These are phyloP conservation scores for Termitomyces sp. DNA, from an alignment of 768 basidiomycete species.

Conservation along the genomic window DNA sequence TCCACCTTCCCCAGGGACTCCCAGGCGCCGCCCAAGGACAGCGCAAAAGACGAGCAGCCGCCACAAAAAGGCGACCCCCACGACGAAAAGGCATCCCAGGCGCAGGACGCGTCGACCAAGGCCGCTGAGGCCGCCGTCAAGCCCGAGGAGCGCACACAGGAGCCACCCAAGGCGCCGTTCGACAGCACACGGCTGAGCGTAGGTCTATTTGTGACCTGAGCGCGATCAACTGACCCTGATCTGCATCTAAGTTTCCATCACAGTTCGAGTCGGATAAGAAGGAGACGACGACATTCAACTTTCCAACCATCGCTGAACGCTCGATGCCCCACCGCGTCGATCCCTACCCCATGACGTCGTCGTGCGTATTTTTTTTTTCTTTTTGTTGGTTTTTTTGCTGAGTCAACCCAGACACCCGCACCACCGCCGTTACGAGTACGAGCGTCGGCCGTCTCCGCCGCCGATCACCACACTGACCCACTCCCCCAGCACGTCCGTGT, in stretches of 20 bases:
- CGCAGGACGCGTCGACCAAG: constrained; percentile 9
- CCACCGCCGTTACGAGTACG: constrained; percentile 35
- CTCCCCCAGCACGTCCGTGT: constrained; percentile 59
- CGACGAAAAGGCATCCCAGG: neutral
- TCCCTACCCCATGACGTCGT: constrained; percentile 26
- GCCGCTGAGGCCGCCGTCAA: neutral
- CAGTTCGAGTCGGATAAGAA: constrained; percentile 20
- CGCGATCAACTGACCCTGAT: constrained; percentile 32
- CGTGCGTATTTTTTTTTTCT: constrained; percentile 14
- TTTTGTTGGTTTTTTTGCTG: neutral
- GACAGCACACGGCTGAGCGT: constrained; percentile 24
- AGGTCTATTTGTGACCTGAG: constrained; percentile 26
- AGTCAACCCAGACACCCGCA: constrained; percentile 22
- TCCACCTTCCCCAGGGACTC: constrained; percentile 20
- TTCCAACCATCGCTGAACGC: constrained; percentile 13
- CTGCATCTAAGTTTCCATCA: constrained; percentile 28
- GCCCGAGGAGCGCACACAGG: constrained; percentile 8
- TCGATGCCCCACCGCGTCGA: constrained; percentile 53
- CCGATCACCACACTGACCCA: constrained; percentile 49
- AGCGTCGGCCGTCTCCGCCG: constrained; percentile 29
- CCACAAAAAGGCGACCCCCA: constrained; percentile 8
- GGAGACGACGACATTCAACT: constrained; percentile 8
- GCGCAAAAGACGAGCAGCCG: constrained; percentile 6
- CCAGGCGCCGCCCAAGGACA: constrained; percentile 9
- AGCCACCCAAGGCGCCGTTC: constrained; percentile 6